phyloP scores from a whole-genome alignment of 2,329 filamentous ascomycete species.

The Chaetomium sp. region DNA sequence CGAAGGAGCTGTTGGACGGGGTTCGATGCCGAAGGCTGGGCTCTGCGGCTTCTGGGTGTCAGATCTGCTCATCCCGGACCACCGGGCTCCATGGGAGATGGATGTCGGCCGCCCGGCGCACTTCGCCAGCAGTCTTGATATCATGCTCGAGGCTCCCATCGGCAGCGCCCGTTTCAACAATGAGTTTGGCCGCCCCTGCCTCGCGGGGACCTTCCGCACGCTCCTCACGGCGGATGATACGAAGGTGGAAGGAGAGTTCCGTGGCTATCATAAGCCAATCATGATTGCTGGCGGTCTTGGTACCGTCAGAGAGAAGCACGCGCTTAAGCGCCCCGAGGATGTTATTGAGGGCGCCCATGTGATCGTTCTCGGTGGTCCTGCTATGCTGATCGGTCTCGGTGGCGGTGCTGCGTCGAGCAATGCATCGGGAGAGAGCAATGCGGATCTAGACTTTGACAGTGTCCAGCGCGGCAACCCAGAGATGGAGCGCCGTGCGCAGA shows the following conservation, averaged over 20 bases:
- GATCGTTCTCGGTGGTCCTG: slow-evolving; percentile 90
- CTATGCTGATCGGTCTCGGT: slow-evolving; percentile 96
- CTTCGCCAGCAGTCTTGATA: slow-evolving; percentile 91
- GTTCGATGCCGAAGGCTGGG: slow-evolving; percentile 90
- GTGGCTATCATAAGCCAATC: slow-evolving; percentile 97
- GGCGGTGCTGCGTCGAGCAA: slow-evolving; percentile 94
- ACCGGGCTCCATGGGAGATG: slow-evolving; percentile 83
- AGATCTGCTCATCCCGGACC: slow-evolving; percentile 84
- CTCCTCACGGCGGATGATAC: slow-evolving; percentile 65
- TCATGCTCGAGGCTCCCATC: slow-evolving; percentile 96
- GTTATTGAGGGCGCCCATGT: slow-evolving; percentile 88
- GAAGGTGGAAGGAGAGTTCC: slow-evolving; percentile 57
- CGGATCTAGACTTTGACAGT: slow-evolving; percentile 94
- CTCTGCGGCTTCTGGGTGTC: slow-evolving; percentile 94
- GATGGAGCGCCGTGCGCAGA: slow-evolving; percentile 91
- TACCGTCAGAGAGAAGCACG: slow-evolving; percentile 86
- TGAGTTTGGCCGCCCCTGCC: slow-evolving; percentile 89
- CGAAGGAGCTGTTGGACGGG: slow-evolving; percentile 89
- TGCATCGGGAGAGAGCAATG: slow-evolving; percentile 82
- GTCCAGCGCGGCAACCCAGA: slow-evolving; percentile 97
- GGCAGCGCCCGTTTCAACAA: slow-evolving; percentile 97
- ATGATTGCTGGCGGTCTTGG: slow-evolving; percentile 97
- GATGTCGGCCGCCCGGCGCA: slow-evolving; percentile 88
- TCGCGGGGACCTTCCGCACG: slow-evolving; percentile 89
- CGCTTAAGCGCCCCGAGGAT: slow-evolving; percentile 76